phyloP scores from a whole-genome alignment of 352 stramenopile species.

The Globisporangium irregulare region DNA sequence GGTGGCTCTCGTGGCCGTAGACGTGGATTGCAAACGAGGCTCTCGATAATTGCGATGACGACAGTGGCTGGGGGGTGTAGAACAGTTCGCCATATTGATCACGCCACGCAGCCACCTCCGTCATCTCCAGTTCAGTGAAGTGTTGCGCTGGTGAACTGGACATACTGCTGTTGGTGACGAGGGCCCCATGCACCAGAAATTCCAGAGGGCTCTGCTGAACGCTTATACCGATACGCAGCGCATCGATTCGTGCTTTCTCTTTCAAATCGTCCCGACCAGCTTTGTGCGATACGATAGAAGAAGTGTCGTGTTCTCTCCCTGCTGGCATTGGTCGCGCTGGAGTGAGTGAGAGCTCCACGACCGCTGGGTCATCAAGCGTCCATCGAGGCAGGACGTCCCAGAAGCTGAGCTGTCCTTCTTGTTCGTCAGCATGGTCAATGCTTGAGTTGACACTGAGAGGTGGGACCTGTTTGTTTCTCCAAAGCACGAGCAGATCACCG shows the following conservation, averaged over 20 bases:
- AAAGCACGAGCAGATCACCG: conserved; percentile 13
- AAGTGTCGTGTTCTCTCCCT: background rate
- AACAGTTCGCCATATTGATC: conserved; percentile 32
- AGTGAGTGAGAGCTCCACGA: background rate
- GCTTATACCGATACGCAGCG: background rate
- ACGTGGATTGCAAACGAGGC: background rate
- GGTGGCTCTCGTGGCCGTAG: conserved; percentile 35
- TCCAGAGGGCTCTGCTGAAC: conserved; percentile 6
- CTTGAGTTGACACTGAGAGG: background rate
- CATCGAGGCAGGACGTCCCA: conserved; percentile 14
- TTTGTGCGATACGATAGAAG: background rate
- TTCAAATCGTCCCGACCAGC: background rate
- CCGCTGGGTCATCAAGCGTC: background rate
- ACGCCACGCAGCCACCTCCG: conserved; percentile 23
- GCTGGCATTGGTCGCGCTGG: background rate
- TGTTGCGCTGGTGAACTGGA: background rate
- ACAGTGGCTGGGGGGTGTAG: conserved; percentile 21
- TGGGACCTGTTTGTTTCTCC: background rate
- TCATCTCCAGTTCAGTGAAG: background rate
- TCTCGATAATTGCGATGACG: conserved; percentile 4
- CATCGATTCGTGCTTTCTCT: background rate
- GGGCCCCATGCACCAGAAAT: background rate
- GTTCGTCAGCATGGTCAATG: background rate
- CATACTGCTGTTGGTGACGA: background rate
- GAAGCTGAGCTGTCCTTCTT: conserved; percentile 1